Conservation (phyloP, 1,284 basidiomycete species). For the Pisolithus thermaeus region DNA sequence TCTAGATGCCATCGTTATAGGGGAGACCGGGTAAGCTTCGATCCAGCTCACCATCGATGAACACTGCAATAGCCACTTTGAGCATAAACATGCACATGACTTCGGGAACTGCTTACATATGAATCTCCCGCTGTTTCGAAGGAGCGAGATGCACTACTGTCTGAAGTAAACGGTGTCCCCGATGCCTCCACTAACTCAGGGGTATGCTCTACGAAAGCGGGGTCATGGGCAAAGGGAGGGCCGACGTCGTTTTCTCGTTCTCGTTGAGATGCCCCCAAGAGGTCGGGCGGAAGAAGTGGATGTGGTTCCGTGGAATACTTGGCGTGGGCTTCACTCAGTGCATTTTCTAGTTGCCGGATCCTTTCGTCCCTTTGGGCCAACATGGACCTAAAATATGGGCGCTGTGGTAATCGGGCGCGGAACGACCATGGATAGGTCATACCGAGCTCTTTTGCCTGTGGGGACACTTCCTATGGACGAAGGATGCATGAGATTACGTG, state of each 20-base stretch:
- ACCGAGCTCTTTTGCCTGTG: constrained; percentile 61
- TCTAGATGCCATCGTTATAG: constrained; percentile 18
- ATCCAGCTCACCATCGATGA: constrained; percentile 24
- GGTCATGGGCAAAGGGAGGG: constrained; percentile 15
- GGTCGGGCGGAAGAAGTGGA: constrained; percentile 58
- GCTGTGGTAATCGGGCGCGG: constrained; percentile 3
- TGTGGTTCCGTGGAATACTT: constrained; percentile 51
- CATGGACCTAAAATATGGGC: constrained; percentile 45
- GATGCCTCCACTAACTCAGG: constrained; percentile 47
- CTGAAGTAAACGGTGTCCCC: constrained; percentile 57
- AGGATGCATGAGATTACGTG: constrained; percentile 6
- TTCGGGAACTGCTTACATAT: constrained; percentile 38
- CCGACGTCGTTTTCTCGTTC: constrained; percentile 27
- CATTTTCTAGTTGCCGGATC: constrained; percentile 63
- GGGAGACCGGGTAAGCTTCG: constrained; percentile 1
- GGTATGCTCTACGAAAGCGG: constrained; percentile 19
- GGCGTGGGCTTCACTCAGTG: constrained; percentile 46
- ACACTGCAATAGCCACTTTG: constrained; percentile 17
- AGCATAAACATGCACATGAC: constrained; percentile 4
- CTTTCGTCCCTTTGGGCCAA: constrained; percentile 48
- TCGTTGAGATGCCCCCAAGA: constrained; percentile 37
- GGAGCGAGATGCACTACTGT: constrained; percentile 54
- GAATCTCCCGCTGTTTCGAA: constrained; percentile 63
- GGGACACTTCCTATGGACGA: constrained; percentile 46
- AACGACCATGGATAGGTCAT: constrained; percentile 5